Base-by-base conservation (phyloP, 768 basidiomycete species). In the Cyathus striatus region DNA sequence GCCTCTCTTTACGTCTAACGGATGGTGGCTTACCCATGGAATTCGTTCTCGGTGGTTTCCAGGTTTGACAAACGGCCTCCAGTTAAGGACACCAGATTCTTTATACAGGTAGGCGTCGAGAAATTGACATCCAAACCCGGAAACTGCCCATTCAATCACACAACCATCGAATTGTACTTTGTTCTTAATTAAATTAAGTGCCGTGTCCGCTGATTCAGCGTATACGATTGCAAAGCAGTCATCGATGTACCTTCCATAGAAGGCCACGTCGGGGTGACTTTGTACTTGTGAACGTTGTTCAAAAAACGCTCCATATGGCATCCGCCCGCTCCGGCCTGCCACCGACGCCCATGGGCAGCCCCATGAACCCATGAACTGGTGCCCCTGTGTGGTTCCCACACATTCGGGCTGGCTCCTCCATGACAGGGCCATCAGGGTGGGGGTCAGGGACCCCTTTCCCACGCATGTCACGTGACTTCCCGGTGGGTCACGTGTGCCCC, bases 221-320 rank as follows among this genome's bases (percentile, higher is more conserved):
- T 37, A 37, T 20, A 37, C 35, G 2, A 37, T 37, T 14, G 35
- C 35, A n/a, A 37, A 37, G 35, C 35, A 37, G 4, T 37, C 35
- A 37, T 37, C 18, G 35, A 37, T 37, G 35, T n/a, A 37, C n/a
- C 35, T 7, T 14, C 35, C 5, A 37, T 37, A 37, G 21, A 37
- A 37, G 21, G 35, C n/a, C 21, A 37, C 21, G 3, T 37, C n/a
- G 18, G 2, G n/a, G 18, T 37, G n/a, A 37, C 10, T 37, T 3
- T 12, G 18, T 37, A 37, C n/a, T 10, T 5, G 3, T 2, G 21
- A 5, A 2, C 5, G 10, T n/a, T 20, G 12, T 5, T 37, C 35
- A 37, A 37, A 37, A 9, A 9, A 30, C 9, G 9, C 9, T n/a
- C 27, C 27, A 30, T 30, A 30, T 30, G n/a, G n/a, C n/a, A 9